Conservation (phyloP, 306 rosid species). For the Gastrolobium villosum region DNA sequence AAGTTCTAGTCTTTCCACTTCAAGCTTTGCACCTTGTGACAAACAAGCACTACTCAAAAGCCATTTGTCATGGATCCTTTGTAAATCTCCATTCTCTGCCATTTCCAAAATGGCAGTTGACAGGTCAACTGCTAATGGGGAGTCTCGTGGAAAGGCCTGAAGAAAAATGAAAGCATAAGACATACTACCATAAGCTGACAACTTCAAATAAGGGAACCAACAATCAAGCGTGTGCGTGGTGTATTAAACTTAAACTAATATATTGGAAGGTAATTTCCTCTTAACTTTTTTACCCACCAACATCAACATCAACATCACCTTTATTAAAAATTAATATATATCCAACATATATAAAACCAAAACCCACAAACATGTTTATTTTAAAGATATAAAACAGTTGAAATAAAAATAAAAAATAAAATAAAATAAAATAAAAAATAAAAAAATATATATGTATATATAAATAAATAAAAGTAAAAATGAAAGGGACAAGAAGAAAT, state of each 20-base stretch:
- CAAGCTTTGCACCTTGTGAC: conserved; percentile 69
- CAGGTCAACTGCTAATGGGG: conserved; percentile 87
- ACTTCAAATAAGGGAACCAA: background rate
- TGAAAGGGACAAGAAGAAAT: too few species aligned
- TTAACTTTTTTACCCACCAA: background rate
- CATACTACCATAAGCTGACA: background rate
- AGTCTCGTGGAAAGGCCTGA: conserved; percentile 93
- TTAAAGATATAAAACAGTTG: too few species aligned
- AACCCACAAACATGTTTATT: too few species aligned
- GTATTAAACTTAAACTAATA: background rate
- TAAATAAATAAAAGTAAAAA: too few species aligned
- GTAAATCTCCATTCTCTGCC: conserved; percentile 85
- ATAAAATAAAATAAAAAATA: too few species aligned
- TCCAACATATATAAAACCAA: too few species aligned
- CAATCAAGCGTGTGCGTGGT: background rate
- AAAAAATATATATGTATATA: too few species aligned
- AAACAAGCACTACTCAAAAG: conserved; percentile 77
- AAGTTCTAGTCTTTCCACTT: conserved; percentile 79
- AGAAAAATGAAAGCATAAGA: conserved; percentile 27
- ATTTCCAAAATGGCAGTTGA: conserved; percentile 85
- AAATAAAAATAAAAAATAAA: too few species aligned
- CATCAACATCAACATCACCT: too few species aligned
- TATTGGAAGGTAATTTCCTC: background rate
- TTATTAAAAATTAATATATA: too few species aligned
- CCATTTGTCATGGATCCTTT: conserved; percentile 99